Percentiles rank a stretch among this genome's conserved stretches.
These are phyloP conservation scores for Colletotrichum sp. DNA, from an alignment of 2,329 filamentous ascomycete genomes.

Conservation along the genomic window DNA sequence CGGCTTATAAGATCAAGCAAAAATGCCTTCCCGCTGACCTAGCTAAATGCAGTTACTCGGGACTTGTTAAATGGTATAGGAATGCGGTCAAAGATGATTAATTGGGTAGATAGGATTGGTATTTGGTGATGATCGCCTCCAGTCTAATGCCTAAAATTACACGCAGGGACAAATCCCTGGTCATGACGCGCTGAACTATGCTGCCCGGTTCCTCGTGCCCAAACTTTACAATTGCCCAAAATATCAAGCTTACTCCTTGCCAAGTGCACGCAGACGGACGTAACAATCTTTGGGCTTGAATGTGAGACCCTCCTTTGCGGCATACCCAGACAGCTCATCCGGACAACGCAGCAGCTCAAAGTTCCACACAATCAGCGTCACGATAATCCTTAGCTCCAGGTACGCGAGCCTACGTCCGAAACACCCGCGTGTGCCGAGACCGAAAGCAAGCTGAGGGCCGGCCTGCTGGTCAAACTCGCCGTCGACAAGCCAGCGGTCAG, in stretches of 20 bases:
- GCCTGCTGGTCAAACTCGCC: conserved; percentile 35
- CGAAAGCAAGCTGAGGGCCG: conserved; percentile 40
- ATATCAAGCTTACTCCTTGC: neutral
- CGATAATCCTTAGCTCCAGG: conserved; percentile 37
- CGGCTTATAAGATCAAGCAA: neutral
- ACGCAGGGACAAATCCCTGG: neutral
- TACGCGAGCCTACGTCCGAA: conserved; percentile 42
- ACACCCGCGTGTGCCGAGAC: conserved; percentile 39
- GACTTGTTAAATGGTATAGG: accelerated
- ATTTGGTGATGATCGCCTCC: neutral
- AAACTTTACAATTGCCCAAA: neutral
- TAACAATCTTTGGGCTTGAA: conserved; percentile 20
- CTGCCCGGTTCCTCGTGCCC: neutral
- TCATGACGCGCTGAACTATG: neutral
- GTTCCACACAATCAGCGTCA: conserved; percentile 42
- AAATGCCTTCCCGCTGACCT: accelerated
- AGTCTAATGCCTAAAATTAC: neutral
- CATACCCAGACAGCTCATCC: conserved; percentile 19
- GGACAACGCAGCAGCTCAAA: conserved; percentile 38
- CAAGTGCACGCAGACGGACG: neutral
- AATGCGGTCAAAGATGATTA: neutral
- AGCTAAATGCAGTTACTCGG: neutral
- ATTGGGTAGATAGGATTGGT: neutral
- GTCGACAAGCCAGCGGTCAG: conserved; percentile 40
- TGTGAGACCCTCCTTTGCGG: conserved; percentile 15